phyloP scores from a whole-genome alignment of 306 rosid species.

The Vachellia pachyceras region DNA sequence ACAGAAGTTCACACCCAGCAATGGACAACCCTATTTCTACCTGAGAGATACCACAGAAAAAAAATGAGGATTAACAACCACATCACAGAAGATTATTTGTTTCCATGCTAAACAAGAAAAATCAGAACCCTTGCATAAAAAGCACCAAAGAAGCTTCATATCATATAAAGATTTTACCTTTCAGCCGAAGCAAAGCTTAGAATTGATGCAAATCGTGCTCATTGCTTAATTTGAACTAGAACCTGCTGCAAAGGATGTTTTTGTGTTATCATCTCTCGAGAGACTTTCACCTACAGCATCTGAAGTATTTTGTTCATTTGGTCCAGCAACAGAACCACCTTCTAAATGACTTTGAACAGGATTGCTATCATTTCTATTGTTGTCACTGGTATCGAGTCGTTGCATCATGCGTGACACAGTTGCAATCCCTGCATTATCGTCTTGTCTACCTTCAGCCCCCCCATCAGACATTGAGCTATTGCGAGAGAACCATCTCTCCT shows the following conservation, averaged over 20 bases:
- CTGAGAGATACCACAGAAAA: conserved; percentile 48
- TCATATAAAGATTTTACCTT: conserved; percentile 49
- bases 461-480: conserved; percentile 75
- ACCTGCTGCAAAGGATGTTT: conserved; percentile 65
- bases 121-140: background rate
- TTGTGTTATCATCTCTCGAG: conserved; percentile 49
- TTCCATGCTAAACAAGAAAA: background rate
- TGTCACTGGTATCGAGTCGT: conserved; percentile 81
- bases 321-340: conserved; percentile 52
- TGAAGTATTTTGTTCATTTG: conserved; percentile 49
- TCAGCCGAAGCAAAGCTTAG: conserved; percentile 43
- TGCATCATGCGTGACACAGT: conserved; percentile 93
- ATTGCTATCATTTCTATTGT: conserved; percentile 47
- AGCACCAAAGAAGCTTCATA: conserved; percentile 8
- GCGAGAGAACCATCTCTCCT: conserved; percentile 92
- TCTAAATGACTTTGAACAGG: conserved; percentile 56
- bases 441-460: conserved; percentile 87
- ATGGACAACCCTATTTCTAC: conserved; percentile 54
- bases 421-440: conserved; percentile 84
- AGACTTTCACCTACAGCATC: conserved; percentile 52
- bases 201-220: conserved; percentile 45
- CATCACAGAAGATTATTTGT: conserved; percentile 19
- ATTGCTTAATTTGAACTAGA: conserved; percentile 76
- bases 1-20: conserved; percentile 41
- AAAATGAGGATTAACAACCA: conserved; percentile 1